A percentile compares a stretch with the other conserved stretches of the same genome.
Evolutionary conservation across 2,329 filamentous ascomycete genomes (phyloP).

Genomic region (Rutstroemia sp.): DNA sequence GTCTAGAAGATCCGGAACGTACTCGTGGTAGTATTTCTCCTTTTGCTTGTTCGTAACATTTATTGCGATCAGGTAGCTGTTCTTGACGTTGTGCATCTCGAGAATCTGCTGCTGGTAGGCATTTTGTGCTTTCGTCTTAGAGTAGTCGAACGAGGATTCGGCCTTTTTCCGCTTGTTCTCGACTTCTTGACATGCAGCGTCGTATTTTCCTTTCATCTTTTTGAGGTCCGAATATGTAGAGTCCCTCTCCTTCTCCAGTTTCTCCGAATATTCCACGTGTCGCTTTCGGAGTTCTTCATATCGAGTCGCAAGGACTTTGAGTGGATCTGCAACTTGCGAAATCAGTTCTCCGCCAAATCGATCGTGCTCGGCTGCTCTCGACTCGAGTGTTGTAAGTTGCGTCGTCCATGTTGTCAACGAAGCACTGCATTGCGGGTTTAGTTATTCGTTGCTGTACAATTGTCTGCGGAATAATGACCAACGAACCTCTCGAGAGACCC

Average conservation of each 20-base stretch:
- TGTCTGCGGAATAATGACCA: neutral
- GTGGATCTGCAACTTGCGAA: constrained; percentile 73
- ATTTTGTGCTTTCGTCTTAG: constrained; percentile 81
- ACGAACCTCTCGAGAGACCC: constrained; percentile 81
- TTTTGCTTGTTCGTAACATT: constrained; percentile 98
- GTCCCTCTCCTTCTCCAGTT: constrained; percentile 85
- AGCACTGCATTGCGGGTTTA: constrained; percentile 46
- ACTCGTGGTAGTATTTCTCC: constrained; percentile 95
- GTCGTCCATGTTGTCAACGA: constrained; percentile 96
- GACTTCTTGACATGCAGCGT: constrained; percentile 86
- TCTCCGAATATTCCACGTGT: constrained; percentile 80
- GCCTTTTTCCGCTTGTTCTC: constrained; percentile 92
- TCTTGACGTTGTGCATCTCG: constrained; percentile 98
- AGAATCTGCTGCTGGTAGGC: constrained; percentile 86
- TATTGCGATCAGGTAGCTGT: constrained; percentile 93
- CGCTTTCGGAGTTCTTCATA: constrained; percentile 92
- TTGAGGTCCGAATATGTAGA: constrained; percentile 74
- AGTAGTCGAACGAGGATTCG: constrained; percentile 80
- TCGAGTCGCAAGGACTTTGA: constrained; percentile 64
- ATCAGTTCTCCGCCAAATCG: constrained; percentile 73
- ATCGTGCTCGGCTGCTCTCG: constrained; percentile 82
- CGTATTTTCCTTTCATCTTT: constrained; percentile 91
- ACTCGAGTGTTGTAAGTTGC: constrained; percentile 84
- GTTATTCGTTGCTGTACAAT: constrained; percentile 8
- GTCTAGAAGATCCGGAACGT: constrained; percentile 87